phyloP scores from a whole-genome alignment of 352 stramenopile genomes.

The Phytopythium cucurbitacearum region DNA sequence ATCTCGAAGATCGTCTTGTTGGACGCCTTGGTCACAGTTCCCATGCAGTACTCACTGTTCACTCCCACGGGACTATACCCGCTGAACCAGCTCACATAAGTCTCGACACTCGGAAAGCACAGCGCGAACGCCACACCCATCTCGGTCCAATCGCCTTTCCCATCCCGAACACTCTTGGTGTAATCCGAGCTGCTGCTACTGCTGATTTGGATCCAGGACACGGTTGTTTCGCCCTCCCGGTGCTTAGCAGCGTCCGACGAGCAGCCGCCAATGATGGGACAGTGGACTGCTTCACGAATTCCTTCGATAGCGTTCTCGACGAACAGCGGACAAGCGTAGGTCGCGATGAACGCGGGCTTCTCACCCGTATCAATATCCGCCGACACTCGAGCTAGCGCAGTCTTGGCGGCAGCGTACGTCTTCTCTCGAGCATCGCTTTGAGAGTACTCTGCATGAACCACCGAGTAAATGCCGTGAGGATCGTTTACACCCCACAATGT shows the following conservation, averaged over 20 bases:
- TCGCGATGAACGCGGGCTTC: slow-evolving; percentile 74
- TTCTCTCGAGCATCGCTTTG: slow-evolving; percentile 78
- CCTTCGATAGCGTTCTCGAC: slow-evolving; percentile 81
- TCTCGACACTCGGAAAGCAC: slow-evolving; percentile 84
- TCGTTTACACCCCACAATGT: slow-evolving; percentile 87
- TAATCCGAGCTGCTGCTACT: slow-evolving; percentile 79
- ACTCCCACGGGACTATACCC: slow-evolving; percentile 75
- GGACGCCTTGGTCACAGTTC: slow-evolving; percentile 78
- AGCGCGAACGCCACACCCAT: slow-evolving; percentile 81
- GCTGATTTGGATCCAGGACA: slow-evolving; percentile 87
- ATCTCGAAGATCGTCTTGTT: slow-evolving; percentile 87
- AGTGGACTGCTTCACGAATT: slow-evolving; percentile 74
- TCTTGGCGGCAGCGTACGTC: slow-evolving; percentile 69
- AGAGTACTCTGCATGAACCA: slow-evolving; percentile 77
- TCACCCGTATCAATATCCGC: slow-evolving; percentile 56
- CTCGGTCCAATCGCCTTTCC: slow-evolving; percentile 71
- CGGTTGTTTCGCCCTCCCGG: slow-evolving; percentile 53
- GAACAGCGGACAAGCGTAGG: slow-evolving; percentile 78
- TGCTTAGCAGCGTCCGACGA: slow-evolving; percentile 77
- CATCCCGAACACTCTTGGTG: slow-evolving; percentile 69
- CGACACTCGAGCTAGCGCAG: slow-evolving; percentile 46
- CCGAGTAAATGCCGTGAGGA: slow-evolving; percentile 73
- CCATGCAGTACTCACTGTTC: slow-evolving; percentile 81
- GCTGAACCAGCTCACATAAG: slow-evolving; percentile 85
- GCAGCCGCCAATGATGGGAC: slow-evolving; percentile 79